Evolutionary conservation across 2,329 filamentous ascomycete genomes (phyloP), one percentile per base, ranked within the genome.

Genomic region (Fusarium napiforme): DNA sequence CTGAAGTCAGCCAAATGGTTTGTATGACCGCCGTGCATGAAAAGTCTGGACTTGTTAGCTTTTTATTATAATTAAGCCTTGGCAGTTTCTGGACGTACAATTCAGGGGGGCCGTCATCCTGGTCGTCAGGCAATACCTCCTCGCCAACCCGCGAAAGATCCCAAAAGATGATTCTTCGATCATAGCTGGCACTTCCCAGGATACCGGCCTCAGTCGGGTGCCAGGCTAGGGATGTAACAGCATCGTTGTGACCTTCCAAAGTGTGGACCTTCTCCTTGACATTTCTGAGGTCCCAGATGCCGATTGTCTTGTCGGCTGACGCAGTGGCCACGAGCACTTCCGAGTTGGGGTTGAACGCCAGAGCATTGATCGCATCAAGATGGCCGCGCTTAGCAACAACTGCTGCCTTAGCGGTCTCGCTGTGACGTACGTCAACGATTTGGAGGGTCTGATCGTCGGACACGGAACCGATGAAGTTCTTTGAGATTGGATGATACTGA

Each of bases 21-120:
- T 16, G 96, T 99, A 85, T 99, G 97, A 37, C 96, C 96, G 69
- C 96, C 96, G 79, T 99, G 96, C 95, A 99, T 98, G 84, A 99
- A 99, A 4, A 99, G 86, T 52, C 93, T 95, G 67, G 60, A 39
- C 10, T 30, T 9, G 43, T 68, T 52, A 73, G 73, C 80, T 73
- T 81, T 57, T 9, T 18, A 23, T 12, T 14, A 9, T n/a, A 19
- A 12, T 19, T 30, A 11, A n/a, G 37, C 21, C 2, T 9, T 21
- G 21, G 21, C 21, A 18, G 34, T 40, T 40, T 30, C 21, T 21
- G 36, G 19, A 89, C 93, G 84, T 87, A 96, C 93, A 99, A 87
- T 83, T 99, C 96, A 58, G 96, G 96, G 4, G 95, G 93, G 0
- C 96, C 96, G 80, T 99, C 96, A 77, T 98, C 96, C 56, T 93